Base-by-base conservation (phyloP, 2,329 filamentous ascomycete species). In the Penicillium sp. region DNA sequence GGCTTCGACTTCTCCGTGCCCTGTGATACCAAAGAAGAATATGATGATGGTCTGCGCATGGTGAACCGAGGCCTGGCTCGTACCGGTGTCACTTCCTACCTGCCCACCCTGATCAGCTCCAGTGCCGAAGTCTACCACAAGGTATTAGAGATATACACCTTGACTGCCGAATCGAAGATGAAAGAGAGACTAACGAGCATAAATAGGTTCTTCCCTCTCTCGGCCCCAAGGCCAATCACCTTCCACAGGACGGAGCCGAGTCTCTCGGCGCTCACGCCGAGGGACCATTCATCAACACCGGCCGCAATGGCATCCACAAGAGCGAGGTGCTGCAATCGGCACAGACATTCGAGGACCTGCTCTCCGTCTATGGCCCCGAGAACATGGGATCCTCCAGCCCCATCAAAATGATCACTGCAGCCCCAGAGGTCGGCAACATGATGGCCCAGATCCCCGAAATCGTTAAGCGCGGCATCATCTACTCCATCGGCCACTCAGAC, bases 1-100 rank as follows among this genome's bases (percentile, higher is more conserved):
- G 89, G 89, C 46, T 94, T 95, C 74, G 91, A 95, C 73, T 95
- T 94, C 67, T 93, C 88, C 1, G 75, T 89, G 8, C 81, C 86
- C n/a, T 77, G 68, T 27, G 68, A 83, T 13, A 80, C 85, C 59
- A 81, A 79, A 69, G 70, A 75, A 24, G 75, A 78, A 42, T 95
- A 94, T 60, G 79, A 80, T 47, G 85, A 87, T 66, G 82, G 81
- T n/a, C 72, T 95, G 40, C 76, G 75, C 53, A 75, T 81, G 47
- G 76, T 91, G 50, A 93, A 93, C 68, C 80, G 75, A 55, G 76
- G 79, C 24, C 75, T 96, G 42, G 77, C 89, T 24, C 72, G 80
- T 57, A 94, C 86, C 1, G 89, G 90, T 39, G 88, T 96, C 34
- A 96, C 89, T 6, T 88, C 86, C 5, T 95, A 94, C 68, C 71